Base-by-base conservation (phyloP, 1,139 yeast species). In the Spathaspora sp. region DNA sequence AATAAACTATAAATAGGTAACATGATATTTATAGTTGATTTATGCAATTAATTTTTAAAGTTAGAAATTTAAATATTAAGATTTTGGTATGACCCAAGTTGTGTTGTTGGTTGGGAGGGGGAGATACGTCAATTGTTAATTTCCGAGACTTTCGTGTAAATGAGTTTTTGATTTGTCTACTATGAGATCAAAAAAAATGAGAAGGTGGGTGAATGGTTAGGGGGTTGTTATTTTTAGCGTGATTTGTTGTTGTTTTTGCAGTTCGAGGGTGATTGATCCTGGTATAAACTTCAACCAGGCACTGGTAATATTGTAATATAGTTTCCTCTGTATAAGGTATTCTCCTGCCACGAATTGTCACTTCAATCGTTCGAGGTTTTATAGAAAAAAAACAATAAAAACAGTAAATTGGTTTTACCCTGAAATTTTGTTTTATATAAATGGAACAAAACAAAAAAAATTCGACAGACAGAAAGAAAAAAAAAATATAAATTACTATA, bases 1-100 rank as follows among this genome's bases (percentile, higher is more conserved):
- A 33, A 31, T 9, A 42, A 38, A 17, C 36, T 15, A 20, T 29
- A 25, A 8, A 10, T 37, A 26, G 44, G 31, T 17, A 24, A 36
- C 44, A 42, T 42, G 33, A 23, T 33, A 15, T 25, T 26, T 36
- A 16, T 41, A n/a, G 16, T 37, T n/a, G n/a, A n/a, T n/a, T n/a
- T 37, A 17, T 37, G 39, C 25, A 36, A n/a, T n/a, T n/a, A n/a
- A n/a, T n/a, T n/a, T n/a, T n/a, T n/a, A n/a, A n/a, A n/a, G n/a
- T n/a, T n/a, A n/a, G n/a, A 27, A 27, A 11, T 5, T 8, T 25
- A 11, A 25, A 25, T 25, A 25, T 25, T 25, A 25, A 24, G 25
- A 8, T 24, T 24, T 24, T n/a, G 27, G 27, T 25, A 25, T 25
- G 27, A 25, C 4, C 4, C 27, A n/a, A 25, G 9, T 25, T 25